phyloP scores from a whole-genome alignment of 1,284 basidiomycete species.

The Coniferiporia weirii region DNA sequence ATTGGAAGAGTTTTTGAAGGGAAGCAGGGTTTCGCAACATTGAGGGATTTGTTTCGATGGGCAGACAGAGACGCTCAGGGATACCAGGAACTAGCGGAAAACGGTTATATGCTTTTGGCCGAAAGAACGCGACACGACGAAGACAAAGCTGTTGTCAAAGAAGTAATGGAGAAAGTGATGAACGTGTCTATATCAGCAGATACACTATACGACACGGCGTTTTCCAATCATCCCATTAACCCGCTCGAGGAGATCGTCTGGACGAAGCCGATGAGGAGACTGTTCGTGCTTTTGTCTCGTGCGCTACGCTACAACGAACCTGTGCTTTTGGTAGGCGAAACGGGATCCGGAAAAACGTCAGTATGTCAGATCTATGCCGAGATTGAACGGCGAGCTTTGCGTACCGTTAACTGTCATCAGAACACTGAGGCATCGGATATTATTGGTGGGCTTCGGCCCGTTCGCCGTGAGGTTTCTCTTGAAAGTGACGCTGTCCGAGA shows the following conservation, averaged over 20 bases:
- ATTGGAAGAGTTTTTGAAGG: slow-evolving; percentile 93
- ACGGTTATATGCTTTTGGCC: slow-evolving; percentile 97
- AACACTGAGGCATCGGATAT: slow-evolving; percentile 99
- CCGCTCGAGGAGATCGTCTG: slow-evolving; percentile 63
- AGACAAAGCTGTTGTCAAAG: slow-evolving; percentile 86
- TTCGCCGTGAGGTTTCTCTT: slow-evolving; percentile 68
- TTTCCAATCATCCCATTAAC: slow-evolving; percentile 56
- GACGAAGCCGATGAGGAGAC: slow-evolving; percentile 89
- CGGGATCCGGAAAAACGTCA: slow-evolving; percentile 96
- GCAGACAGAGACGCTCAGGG: slow-evolving; percentile 84
- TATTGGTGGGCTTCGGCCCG: slow-evolving; percentile 89
- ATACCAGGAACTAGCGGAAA: slow-evolving; percentile 91
- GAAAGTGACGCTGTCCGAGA: slow-evolving; percentile 46
- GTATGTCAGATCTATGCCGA: slow-evolving; percentile 89
- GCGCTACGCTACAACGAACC: slow-evolving; percentile 92
- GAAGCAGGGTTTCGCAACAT: slow-evolving; percentile 93
- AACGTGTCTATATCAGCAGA: slow-evolving; percentile 79
- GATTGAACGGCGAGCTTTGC: slow-evolving; percentile 57
- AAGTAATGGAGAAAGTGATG: slow-evolving; percentile 89
- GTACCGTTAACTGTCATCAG: slow-evolving; percentile 93
- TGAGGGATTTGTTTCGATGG: slow-evolving; percentile 98
- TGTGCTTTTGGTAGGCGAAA: slow-evolving; percentile 96
- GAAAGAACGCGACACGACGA: slow-evolving; percentile 84
- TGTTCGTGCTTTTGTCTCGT: slow-evolving; percentile 81
- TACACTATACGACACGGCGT: slow-evolving; percentile 60